Conservation (phyloP, 345 rosid genomes). For the Acer saccharum region DNA sequence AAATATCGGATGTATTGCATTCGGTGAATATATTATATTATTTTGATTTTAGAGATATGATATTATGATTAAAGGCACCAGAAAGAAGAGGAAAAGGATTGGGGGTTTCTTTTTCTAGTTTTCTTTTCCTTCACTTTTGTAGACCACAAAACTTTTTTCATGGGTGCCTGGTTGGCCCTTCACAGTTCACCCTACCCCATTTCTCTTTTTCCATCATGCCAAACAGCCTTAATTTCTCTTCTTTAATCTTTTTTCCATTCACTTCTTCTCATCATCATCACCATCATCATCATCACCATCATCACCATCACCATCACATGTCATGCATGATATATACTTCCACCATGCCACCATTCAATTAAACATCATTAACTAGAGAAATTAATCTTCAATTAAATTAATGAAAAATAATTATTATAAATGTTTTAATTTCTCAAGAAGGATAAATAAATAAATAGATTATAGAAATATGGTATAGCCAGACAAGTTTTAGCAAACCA, state of each 20-base stretch:
- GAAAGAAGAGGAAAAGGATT: background rate
- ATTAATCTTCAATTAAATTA: too few species aligned
- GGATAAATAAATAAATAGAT: too few species aligned
- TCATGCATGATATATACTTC: background rate
- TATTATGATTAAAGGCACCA: conserved; percentile 40
- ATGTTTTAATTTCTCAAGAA: too few species aligned
- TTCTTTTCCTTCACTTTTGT: conserved; percentile 21
- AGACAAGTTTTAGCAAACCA: conserved; percentile 6
- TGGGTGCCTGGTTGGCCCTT: conserved; percentile 32
- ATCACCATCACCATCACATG: background rate
- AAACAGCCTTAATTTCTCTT: background rate
- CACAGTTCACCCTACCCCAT: conserved; percentile 17
- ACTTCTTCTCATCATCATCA: background rate
- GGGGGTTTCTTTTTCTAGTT: background rate
- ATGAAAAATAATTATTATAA: too few species aligned
- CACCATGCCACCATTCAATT: background rate
- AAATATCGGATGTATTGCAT: too few species aligned
- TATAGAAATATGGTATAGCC: too few species aligned
- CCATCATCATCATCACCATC: conserved; percentile 11
- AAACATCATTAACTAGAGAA: too few species aligned
- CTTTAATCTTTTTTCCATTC: background rate
- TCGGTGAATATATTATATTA: too few species aligned
- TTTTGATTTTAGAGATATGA: too few species aligned
- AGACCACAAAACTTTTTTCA: conserved; percentile 26
- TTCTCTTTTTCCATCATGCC: conserved; percentile 25